Evolutionary conservation across 768 basidiomycete species (phyloP).

Genomic region (Symmetrospora coprosmae): DNA sequence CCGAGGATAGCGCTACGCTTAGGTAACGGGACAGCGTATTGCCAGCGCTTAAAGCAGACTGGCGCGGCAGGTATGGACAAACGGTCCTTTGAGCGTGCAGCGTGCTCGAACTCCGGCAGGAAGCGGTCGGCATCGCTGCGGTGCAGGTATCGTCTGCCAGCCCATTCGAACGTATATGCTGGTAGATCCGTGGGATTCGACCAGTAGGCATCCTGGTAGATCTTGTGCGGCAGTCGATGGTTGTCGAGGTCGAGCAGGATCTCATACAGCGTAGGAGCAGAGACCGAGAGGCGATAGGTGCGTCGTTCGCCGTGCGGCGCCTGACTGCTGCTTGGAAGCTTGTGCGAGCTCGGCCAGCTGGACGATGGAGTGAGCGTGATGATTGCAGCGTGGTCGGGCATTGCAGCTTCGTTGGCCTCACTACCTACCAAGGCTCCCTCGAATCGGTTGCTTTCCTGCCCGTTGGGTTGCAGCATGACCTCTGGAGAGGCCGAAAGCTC

Average conservation of each 20-base stretch:
- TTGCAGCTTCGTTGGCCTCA: too few species aligned
- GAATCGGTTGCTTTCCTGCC: too few species aligned
- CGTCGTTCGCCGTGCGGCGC: too few species aligned
- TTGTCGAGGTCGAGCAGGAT: slow-evolving; percentile 42
- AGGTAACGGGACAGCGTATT: too few species aligned
- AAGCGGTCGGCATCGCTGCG: slow-evolving; percentile 50
- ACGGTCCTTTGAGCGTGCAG: too few species aligned
- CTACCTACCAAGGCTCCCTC: too few species aligned
- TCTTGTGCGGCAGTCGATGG: slow-evolving; percentile 41
- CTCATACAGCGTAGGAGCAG: slow-evolving; percentile 41
- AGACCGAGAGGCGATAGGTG: slow-evolving; percentile 16
- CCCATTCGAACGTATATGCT: slow-evolving; percentile 56
- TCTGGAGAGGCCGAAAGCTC: too few species aligned
- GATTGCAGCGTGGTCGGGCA: too few species aligned
- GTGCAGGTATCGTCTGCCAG: slow-evolving; percentile 58
- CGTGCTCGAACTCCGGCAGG: slow-evolving; percentile 47
- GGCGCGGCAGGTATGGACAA: too few species aligned
- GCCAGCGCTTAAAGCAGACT: too few species aligned
- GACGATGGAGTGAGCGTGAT: not conserved
- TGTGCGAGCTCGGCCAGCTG: not conserved
- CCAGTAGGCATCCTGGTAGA: slow-evolving; percentile 70
- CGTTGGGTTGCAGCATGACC: too few species aligned
- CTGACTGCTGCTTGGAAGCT: not conserved
- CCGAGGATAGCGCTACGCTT: too few species aligned
- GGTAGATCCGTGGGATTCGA: slow-evolving; percentile 59